phyloP scores from a whole-genome alignment of 768 basidiomycete species.

The Phylloporus rhodoxanthus region DNA sequence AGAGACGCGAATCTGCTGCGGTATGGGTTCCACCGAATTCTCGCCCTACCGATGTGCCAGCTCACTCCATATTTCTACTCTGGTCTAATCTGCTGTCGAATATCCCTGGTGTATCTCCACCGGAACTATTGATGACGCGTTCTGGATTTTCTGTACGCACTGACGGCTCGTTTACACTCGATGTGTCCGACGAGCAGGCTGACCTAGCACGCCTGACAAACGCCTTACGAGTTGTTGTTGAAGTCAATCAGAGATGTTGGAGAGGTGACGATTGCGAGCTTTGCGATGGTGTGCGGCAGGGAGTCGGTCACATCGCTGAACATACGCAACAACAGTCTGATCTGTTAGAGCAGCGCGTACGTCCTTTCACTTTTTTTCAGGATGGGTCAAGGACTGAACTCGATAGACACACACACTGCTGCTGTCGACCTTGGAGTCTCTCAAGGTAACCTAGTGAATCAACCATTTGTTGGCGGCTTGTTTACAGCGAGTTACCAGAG shows the following conservation, averaged over 20 bases:
- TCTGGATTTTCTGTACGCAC: conserved; percentile 9
- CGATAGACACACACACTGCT: conserved; percentile 55
- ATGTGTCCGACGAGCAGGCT: conserved; percentile 49
- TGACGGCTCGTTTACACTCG: conserved; percentile 17
- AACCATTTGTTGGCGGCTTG: conserved; percentile 2
- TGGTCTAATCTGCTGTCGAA: conserved; percentile 32
- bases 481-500: conserved; percentile 35
- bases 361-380: conserved; percentile 19
- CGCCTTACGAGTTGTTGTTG: conserved; percentile 68
- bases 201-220: conserved; percentile 82
- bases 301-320: conserved; percentile 59
- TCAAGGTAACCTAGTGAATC: conserved; percentile 50
- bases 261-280: conserved; percentile 77
- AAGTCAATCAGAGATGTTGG: conserved; percentile 80
- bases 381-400: neutral
- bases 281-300: conserved; percentile 69
- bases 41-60: conserved; percentile 56
- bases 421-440: conserved; percentile 64
- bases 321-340: conserved; percentile 72
- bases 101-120: conserved; percentile 29
- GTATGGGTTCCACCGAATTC: conserved; percentile 65
- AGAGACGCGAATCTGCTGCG: conserved; percentile 87
- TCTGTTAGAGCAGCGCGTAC: conserved; percentile 64
- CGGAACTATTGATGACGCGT: conserved; percentile 11
- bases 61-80: conserved; percentile 64